Evolutionary conservation across 306 rosid species (phyloP), one percentile per base, ranked within the genome.

Genomic region (Betula pendula): DNA sequence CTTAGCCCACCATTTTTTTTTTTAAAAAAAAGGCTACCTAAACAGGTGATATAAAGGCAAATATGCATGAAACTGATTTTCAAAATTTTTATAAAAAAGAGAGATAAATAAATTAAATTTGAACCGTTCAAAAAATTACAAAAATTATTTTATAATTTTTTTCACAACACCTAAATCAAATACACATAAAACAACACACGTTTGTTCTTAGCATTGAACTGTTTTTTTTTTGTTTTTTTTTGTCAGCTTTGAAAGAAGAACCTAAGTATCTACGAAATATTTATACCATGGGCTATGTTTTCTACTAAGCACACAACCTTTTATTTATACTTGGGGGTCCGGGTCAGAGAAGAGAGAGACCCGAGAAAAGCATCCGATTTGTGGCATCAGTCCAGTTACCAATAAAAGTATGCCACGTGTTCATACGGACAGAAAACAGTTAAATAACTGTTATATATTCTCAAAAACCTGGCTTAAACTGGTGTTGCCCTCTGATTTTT

Each of bases 401-500:
- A 82, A 85, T 76, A 68, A n/a, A 25, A 16, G 27, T 22, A n/a
- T 11, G 72, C 77, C 83, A 85, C 86, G 68, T 4, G 38, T 63
- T 53, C 5, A 15, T 66, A 77, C 6, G 42, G 42, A 38, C 75
- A 84, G 0, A 1, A 69, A 74, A 82, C 78, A 82, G 84, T 77
- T 76, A 24, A 16, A 19, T 0, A 44, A 73, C 84, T 76, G 73
- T 69, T 76, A 31, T 56, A 10, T 56, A 56, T 56, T 56, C 63
- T 22, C 27, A 22, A 56, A 56, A 56, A 56, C 33, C 29, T 24
- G 6, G 4, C 31, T 58, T 43, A 6, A 7, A 38, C 8, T 38
- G 7, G 42, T 38, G n/a, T n/a, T n/a, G 42, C 42, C 47, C 49
- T 62, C 14, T 55, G 5, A 44, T 55, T 16, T 27, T 53, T 45